A percentile compares a stretch with the other conserved stretches of the same genome.
These are phyloP conservation scores for Mucuna pruriens DNA, from an alignment of 306 rosid species.

Conservation along the genomic window DNA sequence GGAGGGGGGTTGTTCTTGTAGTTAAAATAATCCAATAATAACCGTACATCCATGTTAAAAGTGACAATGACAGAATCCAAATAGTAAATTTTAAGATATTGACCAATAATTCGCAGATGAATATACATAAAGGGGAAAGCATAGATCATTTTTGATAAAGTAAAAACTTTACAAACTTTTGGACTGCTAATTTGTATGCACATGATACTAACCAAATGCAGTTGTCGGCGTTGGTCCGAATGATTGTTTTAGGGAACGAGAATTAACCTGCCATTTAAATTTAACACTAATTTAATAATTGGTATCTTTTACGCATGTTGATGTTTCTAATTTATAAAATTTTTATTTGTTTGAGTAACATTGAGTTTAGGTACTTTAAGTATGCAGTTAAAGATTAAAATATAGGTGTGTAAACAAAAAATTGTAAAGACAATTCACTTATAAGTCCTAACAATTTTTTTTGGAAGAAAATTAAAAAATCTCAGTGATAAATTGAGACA, in stretches of 20 bases:
- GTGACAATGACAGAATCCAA: neutral
- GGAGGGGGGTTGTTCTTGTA: neutral
- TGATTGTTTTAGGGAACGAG: neutral
- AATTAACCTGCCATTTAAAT: neutral
- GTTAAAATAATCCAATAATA: neutral
- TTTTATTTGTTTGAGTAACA: too few relatives aligned
- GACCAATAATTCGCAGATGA: constrained; percentile 1
- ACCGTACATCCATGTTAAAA: neutral
- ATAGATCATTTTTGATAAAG: neutral
- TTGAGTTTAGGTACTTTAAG: too few relatives aligned
- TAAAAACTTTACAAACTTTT: constrained; percentile 21
- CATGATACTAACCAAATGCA: neutral
- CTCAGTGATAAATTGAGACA: too few relatives aligned
- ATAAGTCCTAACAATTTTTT: too few relatives aligned
- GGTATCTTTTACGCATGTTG: neutral
- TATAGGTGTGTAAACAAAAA: too few relatives aligned
- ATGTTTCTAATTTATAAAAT: neutral
- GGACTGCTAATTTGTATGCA: constrained; percentile 38
- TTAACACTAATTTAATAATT: neutral
- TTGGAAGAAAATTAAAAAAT: too few relatives aligned
- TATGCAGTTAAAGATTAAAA: too few relatives aligned
- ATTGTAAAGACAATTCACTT: too few relatives aligned
- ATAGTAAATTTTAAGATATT: constrained; percentile 1
- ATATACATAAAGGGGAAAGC: constrained; percentile 17
- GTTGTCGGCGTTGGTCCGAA: constrained; percentile 5